A percentile compares a stretch with the other conserved stretches of the same genome.
Conservation (phyloP, 2,329 filamentous ascomycete genomes). For the Penicillium thymicola region DNA sequence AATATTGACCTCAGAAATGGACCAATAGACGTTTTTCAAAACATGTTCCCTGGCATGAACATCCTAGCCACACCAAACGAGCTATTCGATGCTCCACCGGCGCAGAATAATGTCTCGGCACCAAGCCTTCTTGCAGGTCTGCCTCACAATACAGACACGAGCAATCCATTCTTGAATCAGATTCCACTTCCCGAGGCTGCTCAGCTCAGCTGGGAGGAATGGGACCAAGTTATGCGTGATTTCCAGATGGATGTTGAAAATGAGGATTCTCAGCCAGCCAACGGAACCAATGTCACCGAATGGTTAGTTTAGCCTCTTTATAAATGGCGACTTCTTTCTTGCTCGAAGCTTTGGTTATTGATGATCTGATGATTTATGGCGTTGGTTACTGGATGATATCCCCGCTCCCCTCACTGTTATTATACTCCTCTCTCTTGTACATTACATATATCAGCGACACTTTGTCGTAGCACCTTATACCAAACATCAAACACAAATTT, state of each 20-base stretch:
- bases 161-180: constrained; percentile 14
- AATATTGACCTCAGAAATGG: constrained; percentile 29
- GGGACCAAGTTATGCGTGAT: constrained; percentile 40
- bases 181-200: constrained; percentile 15
- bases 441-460: neutral
- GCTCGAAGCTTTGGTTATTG: neutral
- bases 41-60: constrained; percentile 31
- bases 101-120: constrained; percentile 8
- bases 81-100: constrained; percentile 9
- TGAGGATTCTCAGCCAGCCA: constrained; percentile 14
- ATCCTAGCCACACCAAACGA: constrained; percentile 18
- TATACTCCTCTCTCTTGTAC: constrained; percentile 10
- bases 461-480: neutral
- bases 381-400: constrained; percentile 2
- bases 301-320: constrained; percentile 28
- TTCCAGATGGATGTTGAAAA: constrained; percentile 38
- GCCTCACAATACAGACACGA: constrained; percentile 12
- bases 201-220: constrained; percentile 33
- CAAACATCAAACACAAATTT: neutral
- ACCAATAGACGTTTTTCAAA: constrained; percentile 21
- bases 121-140: constrained; percentile 9
- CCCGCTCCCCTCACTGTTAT: constrained; percentile 16
- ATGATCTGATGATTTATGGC: constrained; percentile 13
- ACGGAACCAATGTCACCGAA: constrained; percentile 25
- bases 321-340: neutral